These are phyloP conservation scores for Pleoardoris graminearum DNA, from an alignment of 2,329 filamentous ascomycete genomes.

Conservation along the genomic window DNA sequence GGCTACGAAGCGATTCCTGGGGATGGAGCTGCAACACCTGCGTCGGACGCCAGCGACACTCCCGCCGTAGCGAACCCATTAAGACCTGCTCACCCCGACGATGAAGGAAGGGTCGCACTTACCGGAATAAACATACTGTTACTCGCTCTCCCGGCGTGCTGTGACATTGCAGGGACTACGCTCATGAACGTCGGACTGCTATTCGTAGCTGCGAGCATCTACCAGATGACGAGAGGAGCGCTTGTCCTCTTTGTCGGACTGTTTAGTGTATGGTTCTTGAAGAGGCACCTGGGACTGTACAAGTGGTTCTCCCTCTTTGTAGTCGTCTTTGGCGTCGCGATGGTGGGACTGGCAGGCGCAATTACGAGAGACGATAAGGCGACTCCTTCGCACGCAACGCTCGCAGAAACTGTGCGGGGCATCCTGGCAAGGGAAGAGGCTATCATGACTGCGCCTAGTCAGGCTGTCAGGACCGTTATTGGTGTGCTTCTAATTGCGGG, in stretches of 20 bases:
- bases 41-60: constrained; percentile 50
- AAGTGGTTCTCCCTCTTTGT: constrained; percentile 90
- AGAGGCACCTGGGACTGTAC: constrained; percentile 76
- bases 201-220: constrained; percentile 93
- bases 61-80: constrained; percentile 59
- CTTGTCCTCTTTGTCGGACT: constrained; percentile 93
- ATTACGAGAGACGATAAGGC: constrained; percentile 71
- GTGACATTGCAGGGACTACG: constrained; percentile 93
- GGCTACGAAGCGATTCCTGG: constrained; percentile 69
- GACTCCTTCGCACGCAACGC: constrained; percentile 31
- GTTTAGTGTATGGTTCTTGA: constrained; percentile 90
- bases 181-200: constrained; percentile 95
- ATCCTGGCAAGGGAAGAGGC: constrained; percentile 41
- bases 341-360: constrained; percentile 88
- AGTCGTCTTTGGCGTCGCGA: constrained; percentile 82
- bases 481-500: constrained; percentile 90
- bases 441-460: constrained; percentile 50
- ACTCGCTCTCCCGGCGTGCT: constrained; percentile 83
- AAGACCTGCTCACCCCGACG: constrained; percentile 49
- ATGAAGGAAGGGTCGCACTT: constrained; percentile 64
- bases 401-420: constrained; percentile 18
- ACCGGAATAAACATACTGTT: constrained; percentile 72
- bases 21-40: constrained; percentile 34
- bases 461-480: constrained; percentile 70
- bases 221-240: constrained; percentile 97